phyloP scores from a whole-genome alignment of 352 stramenopile species.

The Phytophthora colocasiae region DNA sequence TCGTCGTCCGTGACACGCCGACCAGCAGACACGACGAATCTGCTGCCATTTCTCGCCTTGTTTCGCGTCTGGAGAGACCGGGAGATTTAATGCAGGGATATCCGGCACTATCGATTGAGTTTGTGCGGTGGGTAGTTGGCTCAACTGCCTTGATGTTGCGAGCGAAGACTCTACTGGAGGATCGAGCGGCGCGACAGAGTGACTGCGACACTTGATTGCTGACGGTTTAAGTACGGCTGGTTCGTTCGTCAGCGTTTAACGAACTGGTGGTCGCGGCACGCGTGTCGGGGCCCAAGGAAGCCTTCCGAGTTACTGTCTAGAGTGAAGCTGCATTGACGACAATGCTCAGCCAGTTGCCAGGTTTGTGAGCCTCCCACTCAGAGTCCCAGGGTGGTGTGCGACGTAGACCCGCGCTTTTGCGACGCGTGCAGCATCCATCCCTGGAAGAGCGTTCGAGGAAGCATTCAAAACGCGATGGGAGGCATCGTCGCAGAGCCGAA shows the following conservation, averaged over 20 bases:
- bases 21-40: neutral
- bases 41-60: neutral
- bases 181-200: neutral
- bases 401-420: too few relatives aligned
- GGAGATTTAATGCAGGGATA: too few relatives aligned
- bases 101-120: too few relatives aligned
- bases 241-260: conserved; percentile 12
- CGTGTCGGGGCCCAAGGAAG: neutral
- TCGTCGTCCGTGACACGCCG: conserved; percentile 14
- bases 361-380: too few relatives aligned
- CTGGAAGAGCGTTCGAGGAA: too few relatives aligned
- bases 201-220: conserved; percentile 4
- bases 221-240: neutral
- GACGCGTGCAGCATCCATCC: too few relatives aligned
- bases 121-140: too few relatives aligned
- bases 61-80: neutral
- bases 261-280: conserved; percentile 2
- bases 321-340: neutral
- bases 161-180: too few relatives aligned
- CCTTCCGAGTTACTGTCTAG: neutral
- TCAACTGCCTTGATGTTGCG: too few relatives aligned
- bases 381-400: too few relatives aligned
- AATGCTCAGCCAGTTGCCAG: too few relatives aligned
- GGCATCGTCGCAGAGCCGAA: neutral
- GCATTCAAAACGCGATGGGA: neutral